Evolutionary conservation across 371 early-diverging fungal genomes (phyloP).

Genomic region (Syncephalastrum sp.): DNA sequence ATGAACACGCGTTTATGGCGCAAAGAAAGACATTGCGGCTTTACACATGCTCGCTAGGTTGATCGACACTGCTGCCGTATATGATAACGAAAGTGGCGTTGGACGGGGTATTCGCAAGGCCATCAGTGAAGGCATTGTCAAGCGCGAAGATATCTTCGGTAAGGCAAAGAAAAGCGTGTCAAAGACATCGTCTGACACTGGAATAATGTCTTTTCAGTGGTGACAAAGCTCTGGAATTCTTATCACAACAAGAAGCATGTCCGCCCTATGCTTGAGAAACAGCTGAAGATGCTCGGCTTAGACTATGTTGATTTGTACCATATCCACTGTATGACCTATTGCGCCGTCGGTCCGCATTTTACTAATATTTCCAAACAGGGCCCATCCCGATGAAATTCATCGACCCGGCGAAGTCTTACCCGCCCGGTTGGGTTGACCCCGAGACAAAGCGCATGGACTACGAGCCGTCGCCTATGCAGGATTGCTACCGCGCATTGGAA

Average conservation of each 20-base stretch:
- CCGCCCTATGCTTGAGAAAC: conserved; percentile 40
- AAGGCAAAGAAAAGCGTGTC: conserved; percentile 15
- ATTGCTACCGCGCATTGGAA: conserved; percentile 47
- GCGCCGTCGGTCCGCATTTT: not conserved
- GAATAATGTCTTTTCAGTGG: conserved; percentile 40
- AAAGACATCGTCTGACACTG: not conserved
- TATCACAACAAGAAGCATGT: conserved; percentile 45
- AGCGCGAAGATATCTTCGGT: conserved; percentile 49
- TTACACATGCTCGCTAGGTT: conserved; percentile 11
- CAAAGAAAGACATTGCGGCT: not conserved
- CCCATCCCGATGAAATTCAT: conserved; percentile 41
- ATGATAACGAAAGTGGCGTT: conserved; percentile 67
- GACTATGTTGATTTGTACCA: conserved; percentile 75
- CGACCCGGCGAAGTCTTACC: conserved; percentile 25
- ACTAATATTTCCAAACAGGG: conserved; percentile 15
- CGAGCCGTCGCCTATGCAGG: conserved; percentile 42
- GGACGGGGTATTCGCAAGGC: conserved; percentile 51
- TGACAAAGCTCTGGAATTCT: conserved; percentile 73
- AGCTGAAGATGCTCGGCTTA: conserved; percentile 55
- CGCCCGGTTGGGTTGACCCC: conserved; percentile 39
- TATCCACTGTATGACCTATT: conserved; percentile 42
- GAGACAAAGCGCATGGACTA: conserved; percentile 15
- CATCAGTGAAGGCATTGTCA: conserved; percentile 51
- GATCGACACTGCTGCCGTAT: conserved; percentile 34
- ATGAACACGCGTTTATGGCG: not conserved